phyloP scores from a whole-genome alignment of 1,139 yeast species.

The Diutina neorugosa region DNA sequence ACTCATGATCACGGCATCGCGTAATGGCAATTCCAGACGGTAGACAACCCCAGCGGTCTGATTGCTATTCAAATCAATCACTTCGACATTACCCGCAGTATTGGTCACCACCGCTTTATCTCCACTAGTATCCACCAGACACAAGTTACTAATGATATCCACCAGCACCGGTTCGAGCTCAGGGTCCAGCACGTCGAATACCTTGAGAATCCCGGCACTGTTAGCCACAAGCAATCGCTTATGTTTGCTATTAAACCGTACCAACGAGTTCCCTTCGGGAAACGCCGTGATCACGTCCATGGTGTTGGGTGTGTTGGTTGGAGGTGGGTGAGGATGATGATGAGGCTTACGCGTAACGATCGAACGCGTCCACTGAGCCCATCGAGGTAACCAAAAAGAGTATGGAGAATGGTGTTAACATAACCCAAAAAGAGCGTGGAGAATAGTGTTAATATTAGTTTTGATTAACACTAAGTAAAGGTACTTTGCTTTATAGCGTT shows the following conservation, averaged over 20 bases:
- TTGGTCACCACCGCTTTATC: conserved; percentile 3
- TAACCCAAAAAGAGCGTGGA: too few species aligned
- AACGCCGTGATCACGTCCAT: conserved; percentile 21
- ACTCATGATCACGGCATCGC: conserved; percentile 55
- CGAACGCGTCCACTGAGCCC: too few species aligned
- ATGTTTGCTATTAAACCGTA: conserved; percentile 19
- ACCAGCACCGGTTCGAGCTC: conserved; percentile 44
- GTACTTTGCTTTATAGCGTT: too few species aligned
- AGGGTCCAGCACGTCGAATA: conserved; percentile 32
- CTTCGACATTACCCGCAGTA: not conserved
- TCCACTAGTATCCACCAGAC: conserved; percentile 13
- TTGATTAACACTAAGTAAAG: too few species aligned
- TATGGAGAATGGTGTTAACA: too few species aligned
- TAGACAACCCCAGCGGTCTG: conserved; percentile 19
- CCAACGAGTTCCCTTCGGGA: conserved; percentile 36
- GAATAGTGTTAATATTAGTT: too few species aligned
- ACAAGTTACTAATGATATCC: conserved; percentile 35
- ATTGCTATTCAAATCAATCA: conserved; percentile 13
- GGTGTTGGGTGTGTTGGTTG: not conserved
- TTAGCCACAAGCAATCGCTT: conserved; percentile 37
- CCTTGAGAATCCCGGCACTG: conserved; percentile 36
- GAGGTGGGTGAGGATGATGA: not conserved
- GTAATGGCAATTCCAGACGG: conserved; percentile 48
- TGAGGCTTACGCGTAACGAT: not conserved
- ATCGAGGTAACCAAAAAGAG: too few species aligned